A percentile compares a stretch with the other conserved stretches of the same genome.
phyloP scores from a whole-genome alignment of 257 asterid genomes.

The Solanum rostratum region DNA sequence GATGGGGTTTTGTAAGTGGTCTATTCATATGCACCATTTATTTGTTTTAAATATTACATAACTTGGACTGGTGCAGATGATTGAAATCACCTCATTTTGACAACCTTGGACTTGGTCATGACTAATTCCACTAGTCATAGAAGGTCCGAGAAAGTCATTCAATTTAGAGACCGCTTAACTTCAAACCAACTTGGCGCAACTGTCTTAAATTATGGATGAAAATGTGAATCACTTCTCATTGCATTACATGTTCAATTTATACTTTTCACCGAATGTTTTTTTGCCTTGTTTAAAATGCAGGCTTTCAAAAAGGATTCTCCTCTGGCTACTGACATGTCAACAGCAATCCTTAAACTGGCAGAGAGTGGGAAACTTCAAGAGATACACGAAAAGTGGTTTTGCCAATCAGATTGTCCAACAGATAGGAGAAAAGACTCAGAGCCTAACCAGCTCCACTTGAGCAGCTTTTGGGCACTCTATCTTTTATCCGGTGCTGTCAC shows the following conservation, averaged over 20 bases:
- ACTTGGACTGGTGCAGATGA: background rate
- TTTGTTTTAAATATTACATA: background rate
- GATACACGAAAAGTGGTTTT: constrained; percentile 63
- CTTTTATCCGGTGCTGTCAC: constrained; percentile 38
- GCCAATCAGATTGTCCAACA: constrained; percentile 36
- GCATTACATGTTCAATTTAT: background rate
- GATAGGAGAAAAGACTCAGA: constrained; percentile 35
- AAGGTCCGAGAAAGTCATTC: background rate
- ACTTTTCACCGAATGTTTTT: background rate
- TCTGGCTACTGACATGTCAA: constrained; percentile 63
- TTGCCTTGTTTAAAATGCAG: constrained; percentile 7
- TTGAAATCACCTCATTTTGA: background rate
- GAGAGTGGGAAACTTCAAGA: constrained; percentile 54
- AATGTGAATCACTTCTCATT: background rate
- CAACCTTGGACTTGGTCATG: background rate
- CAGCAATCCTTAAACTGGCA: constrained; percentile 53
- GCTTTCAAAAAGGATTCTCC: constrained; percentile 77
- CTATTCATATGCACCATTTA: background rate
- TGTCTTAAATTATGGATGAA: background rate
- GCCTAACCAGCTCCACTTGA: constrained; percentile 53
- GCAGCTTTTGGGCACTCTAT: constrained; percentile 77
- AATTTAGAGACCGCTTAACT: background rate
- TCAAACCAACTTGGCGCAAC: background rate
- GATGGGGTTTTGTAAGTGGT: constrained; percentile 51
- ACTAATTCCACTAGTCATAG: background rate